A percentile compares a stretch with the other conserved stretches of the same genome.
phyloP scores from a whole-genome alignment of 495 filamentous ascomycete genomes.

The Penicillium mononematosum region DNA sequence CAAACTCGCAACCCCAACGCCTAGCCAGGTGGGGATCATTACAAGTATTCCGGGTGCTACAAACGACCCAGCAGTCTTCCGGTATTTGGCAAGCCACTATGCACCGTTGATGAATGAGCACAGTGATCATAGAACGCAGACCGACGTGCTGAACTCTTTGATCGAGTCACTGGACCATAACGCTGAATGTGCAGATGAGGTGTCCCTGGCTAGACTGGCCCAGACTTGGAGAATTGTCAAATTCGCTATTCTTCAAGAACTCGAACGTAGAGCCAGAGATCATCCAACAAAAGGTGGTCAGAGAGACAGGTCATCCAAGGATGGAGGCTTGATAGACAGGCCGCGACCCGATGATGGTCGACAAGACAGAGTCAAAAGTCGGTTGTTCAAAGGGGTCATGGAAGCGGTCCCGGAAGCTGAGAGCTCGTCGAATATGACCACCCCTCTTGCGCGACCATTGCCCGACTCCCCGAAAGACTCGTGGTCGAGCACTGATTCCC shows the following conservation, averaged over 20 bases:
- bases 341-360: conserved; percentile 38
- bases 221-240: conserved; percentile 75
- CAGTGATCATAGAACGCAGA: conserved; percentile 25
- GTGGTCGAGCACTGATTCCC: conserved; percentile 30
- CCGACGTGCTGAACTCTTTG: conserved; percentile 46
- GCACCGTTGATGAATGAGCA: conserved; percentile 37
- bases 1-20: conserved; percentile 49
- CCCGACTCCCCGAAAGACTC: conserved; percentile 46
- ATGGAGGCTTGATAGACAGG: conserved; percentile 30
- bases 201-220: conserved; percentile 60
- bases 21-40: conserved; percentile 61
- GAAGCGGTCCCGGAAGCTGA: conserved; percentile 55
- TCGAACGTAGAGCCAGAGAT: conserved; percentile 56
- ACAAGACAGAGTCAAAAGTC: conserved; percentile 40
- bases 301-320: conserved; percentile 37
- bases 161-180: conserved; percentile 58
- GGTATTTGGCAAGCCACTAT: conserved; percentile 61
- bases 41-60: conserved; percentile 57
- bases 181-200: conserved; percentile 58
- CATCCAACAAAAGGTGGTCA: conserved; percentile 38
- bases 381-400: conserved; percentile 47
- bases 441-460: conserved; percentile 71
- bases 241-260: conserved; percentile 59
- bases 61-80: conserved; percentile 51
- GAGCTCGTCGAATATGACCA: conserved; percentile 74